phyloP scores from a whole-genome alignment of 352 stramenopile genomes.

The Phytophthora meadii region DNA sequence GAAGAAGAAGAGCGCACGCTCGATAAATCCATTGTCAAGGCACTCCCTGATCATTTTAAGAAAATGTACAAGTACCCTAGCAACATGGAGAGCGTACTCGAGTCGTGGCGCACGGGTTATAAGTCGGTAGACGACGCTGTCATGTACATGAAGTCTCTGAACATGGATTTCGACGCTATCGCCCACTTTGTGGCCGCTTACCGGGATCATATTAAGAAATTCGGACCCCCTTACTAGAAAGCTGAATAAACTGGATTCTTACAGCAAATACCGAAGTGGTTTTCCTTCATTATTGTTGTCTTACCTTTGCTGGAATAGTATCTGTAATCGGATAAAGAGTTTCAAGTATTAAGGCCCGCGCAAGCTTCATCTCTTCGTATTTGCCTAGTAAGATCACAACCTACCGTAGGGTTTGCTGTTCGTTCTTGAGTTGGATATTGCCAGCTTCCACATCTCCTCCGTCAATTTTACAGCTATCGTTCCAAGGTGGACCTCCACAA shows the following conservation, averaged over 20 bases:
- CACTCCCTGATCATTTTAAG: background rate
- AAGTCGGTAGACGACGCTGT: background rate
- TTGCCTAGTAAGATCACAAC: constrained; percentile 10
- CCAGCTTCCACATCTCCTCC: background rate
- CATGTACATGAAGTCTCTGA: background rate
- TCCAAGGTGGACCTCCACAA: background rate
- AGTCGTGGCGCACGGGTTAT: background rate
- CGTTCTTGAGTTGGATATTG: background rate
- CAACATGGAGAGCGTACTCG: background rate
- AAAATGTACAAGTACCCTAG: background rate
- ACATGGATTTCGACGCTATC: background rate
- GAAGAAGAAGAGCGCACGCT: constrained; percentile 5
- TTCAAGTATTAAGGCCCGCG: constrained; percentile 9
- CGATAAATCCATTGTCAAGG: background rate
- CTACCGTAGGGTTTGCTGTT: background rate
- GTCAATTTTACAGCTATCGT: background rate
- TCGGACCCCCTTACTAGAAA: too few relatives aligned
- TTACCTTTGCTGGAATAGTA: too few relatives aligned
- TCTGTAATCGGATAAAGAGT: background rate
- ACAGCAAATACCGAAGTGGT: too few relatives aligned
- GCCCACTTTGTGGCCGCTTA: background rate
- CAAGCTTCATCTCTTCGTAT: constrained; percentile 14
- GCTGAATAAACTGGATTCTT: too few relatives aligned
- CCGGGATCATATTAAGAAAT: background rate
- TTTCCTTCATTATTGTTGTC: too few relatives aligned